Conservation (phyloP, 805 yeast species). For the Ogataea saltuana region DNA sequence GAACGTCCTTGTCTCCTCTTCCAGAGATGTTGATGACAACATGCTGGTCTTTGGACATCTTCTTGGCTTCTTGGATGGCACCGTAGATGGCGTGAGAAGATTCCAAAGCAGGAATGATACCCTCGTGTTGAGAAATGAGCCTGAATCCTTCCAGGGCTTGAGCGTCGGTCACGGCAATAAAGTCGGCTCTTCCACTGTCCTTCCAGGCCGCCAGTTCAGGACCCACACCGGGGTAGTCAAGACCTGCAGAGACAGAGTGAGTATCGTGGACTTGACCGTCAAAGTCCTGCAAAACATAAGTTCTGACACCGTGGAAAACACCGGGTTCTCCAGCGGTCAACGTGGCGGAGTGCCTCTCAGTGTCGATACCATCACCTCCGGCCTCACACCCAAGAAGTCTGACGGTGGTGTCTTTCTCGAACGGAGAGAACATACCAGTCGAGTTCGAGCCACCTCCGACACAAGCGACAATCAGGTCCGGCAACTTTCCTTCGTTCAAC, state of each 20-base stretch:
- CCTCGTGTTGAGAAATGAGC: constrained; percentile 87
- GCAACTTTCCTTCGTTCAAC: constrained; percentile 77
- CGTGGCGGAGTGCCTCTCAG: constrained; percentile 91
- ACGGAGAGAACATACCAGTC: constrained; percentile 93
- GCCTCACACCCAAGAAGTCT: constrained; percentile 94
- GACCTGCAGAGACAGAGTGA: constrained; percentile 96
- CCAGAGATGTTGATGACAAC: constrained; percentile 91
- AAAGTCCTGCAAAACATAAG: constrained; percentile 83
- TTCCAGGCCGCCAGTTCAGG: constrained; percentile 98
- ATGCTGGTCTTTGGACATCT: constrained; percentile 74
- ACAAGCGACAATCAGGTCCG: constrained; percentile 95
- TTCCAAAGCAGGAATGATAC: constrained; percentile 98
- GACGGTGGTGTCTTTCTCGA: constrained; percentile 77
- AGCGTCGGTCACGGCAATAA: constrained; percentile 92
- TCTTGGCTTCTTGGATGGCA: constrained; percentile 84
- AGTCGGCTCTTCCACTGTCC: constrained; percentile 87
- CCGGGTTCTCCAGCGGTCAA: constrained; percentile 94
- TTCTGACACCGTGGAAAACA: constrained; percentile 96
- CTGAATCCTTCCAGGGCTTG: constrained; percentile 91
- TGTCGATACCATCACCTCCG: constrained; percentile 95
- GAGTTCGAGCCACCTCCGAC: constrained; percentile 99
- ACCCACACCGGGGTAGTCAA: constrained; percentile 99
- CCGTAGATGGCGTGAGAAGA: constrained; percentile 96
- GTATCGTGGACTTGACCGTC: constrained; percentile 99
- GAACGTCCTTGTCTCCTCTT: constrained; percentile 99